phyloP scores from a whole-genome alignment of 1,284 basidiomycete genomes.

The Pyrrhoderma noxium region DNA sequence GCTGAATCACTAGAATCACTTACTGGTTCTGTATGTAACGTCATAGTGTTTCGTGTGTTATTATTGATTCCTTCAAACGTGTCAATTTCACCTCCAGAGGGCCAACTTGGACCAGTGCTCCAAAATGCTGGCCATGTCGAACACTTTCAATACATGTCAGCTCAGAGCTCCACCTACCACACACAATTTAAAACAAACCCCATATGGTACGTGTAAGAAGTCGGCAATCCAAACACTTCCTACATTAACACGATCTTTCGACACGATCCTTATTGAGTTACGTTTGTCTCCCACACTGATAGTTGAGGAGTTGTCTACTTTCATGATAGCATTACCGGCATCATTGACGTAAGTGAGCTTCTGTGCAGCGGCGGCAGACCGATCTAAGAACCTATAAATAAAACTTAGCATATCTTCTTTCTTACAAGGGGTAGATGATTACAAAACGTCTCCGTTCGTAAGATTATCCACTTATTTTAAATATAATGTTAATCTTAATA shows the following conservation, averaged over 20 bases:
- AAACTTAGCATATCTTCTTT: too few relatives aligned
- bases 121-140: constrained; percentile 70
- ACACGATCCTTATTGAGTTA: constrained; percentile 60
- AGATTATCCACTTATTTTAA: constrained; percentile 48
- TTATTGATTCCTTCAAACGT: constrained; percentile 72
- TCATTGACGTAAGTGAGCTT: constrained; percentile 57
- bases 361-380: constrained; percentile 30
- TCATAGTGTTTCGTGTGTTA: constrained; percentile 54
- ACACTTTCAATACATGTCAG: constrained; percentile 36
- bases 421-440: too few relatives aligned
- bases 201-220: constrained; percentile 63
- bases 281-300: constrained; percentile 58
- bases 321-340: constrained; percentile 59
- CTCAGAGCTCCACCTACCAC: neutral
- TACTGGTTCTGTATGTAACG: constrained; percentile 51
- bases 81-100: constrained; percentile 66
- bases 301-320: constrained; percentile 58
- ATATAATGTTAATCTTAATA: neutral
- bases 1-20: constrained; percentile 5
- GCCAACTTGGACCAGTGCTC: constrained; percentile 58
- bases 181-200: constrained; percentile 25
- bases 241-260: constrained; percentile 47
- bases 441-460: constrained; percentile 64
- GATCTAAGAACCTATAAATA: too few relatives aligned
- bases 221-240: constrained; percentile 65